phyloP scores from a whole-genome alignment of 2,329 filamentous ascomycete genomes.

The Sporothrix globosa region DNA sequence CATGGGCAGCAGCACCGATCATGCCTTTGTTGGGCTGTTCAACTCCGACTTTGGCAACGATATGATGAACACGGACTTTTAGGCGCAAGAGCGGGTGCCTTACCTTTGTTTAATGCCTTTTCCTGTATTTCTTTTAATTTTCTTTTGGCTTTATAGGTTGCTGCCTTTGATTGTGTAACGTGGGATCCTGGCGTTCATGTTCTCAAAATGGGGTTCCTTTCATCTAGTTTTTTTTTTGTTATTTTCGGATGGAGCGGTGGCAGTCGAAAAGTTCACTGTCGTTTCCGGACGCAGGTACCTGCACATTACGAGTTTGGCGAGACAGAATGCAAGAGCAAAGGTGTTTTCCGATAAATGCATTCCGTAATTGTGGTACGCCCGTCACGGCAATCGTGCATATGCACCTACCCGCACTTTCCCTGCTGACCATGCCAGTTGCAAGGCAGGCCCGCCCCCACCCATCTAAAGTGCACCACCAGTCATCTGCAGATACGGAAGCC shows the following conservation, averaged over 20 bases:
- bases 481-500: not conserved
- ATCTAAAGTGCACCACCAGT: not conserved
- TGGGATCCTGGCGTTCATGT: constrained; percentile 19
- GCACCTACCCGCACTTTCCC: constrained; percentile 24
- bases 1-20: constrained; percentile 38
- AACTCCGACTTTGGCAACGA: constrained; percentile 35
- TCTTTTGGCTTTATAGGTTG: not conserved
- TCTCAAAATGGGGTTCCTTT: constrained; percentile 18
- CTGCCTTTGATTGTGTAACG: not conserved
- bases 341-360: not conserved
- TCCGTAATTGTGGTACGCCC: not conserved
- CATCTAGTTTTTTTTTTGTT: not conserved
- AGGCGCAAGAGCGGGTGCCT: constrained; percentile 3
- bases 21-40: constrained; percentile 40
- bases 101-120: not conserved
- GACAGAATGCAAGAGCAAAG: constrained; percentile 15
- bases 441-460: constrained; percentile 14
- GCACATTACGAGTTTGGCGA: constrained; percentile 7
- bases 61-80: constrained; percentile 33
- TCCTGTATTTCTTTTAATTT: not conserved
- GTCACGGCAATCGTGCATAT: constrained; percentile 27
- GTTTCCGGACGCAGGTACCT: not conserved
- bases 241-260: not conserved
- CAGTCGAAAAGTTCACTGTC: not conserved
- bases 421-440: not conserved